These are phyloP conservation scores for Tricholoma bakamatsutake DNA, from an alignment of 768 basidiomycete species.

Conservation along the genomic window DNA sequence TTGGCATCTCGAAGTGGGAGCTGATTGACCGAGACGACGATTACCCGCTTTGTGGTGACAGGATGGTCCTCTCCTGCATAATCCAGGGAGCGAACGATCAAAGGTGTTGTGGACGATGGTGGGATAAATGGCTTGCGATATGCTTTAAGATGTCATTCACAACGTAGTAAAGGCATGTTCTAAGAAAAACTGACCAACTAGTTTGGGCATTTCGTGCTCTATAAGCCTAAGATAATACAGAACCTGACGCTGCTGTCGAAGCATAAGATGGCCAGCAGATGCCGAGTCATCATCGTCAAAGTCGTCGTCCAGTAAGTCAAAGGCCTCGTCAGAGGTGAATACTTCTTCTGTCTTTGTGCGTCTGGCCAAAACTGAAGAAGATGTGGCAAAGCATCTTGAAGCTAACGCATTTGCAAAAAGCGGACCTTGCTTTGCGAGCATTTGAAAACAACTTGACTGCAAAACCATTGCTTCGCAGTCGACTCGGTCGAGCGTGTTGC, in stretches of 20 bases:
- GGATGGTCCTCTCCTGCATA: slow-evolving; percentile 79
- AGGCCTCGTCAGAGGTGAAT: slow-evolving; percentile 32
- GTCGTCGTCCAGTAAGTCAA: slow-evolving; percentile 39
- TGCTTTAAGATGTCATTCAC: slow-evolving; percentile 35
- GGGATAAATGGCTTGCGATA: slow-evolving; percentile 78
- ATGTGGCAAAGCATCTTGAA: slow-evolving; percentile 16
- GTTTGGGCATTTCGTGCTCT: slow-evolving; percentile 83
- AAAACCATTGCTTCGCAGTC: background rate
- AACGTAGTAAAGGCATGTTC: slow-evolving; percentile 1
- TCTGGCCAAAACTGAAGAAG: slow-evolving; percentile 25
- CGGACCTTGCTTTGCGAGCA: background rate
- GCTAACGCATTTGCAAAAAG: background rate
- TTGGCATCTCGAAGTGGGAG: slow-evolving; percentile 60
- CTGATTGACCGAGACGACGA: slow-evolving; percentile 69
- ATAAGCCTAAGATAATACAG: slow-evolving; percentile 80
- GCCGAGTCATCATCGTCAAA: slow-evolving; percentile 59
- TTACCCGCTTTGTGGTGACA: slow-evolving; percentile 58
- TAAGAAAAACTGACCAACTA: slow-evolving; percentile 46
- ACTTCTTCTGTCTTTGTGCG: slow-evolving; percentile 36
- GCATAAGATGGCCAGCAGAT: slow-evolving; percentile 61
- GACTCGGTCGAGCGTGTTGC: background rate
- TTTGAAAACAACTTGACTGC: background rate
- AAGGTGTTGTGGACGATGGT: slow-evolving; percentile 50
- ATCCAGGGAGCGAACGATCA: slow-evolving; percentile 69
- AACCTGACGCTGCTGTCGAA: slow-evolving; percentile 68